phyloP scores from a whole-genome alignment of 257 asterid species.

The Prunella vulgaris region DNA sequence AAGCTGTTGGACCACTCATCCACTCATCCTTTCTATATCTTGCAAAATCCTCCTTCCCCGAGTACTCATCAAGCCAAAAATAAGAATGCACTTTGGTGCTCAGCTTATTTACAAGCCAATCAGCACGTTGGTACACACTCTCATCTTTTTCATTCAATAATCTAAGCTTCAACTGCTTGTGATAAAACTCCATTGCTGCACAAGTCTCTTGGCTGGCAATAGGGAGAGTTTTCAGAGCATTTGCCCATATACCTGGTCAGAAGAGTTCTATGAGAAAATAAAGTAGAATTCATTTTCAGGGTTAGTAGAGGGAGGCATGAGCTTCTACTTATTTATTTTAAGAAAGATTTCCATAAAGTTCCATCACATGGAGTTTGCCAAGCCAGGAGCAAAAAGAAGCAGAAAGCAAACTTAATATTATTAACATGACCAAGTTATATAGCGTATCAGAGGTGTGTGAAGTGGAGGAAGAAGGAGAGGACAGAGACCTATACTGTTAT shows the following conservation, averaged over 20 bases:
- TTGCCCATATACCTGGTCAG: constrained; percentile 58
- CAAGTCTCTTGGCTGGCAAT: constrained; percentile 86
- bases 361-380: neutral
- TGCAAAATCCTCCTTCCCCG: constrained; percentile 69
- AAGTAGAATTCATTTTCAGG: neutral
- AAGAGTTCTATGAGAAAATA: constrained; percentile 24
- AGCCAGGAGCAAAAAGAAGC: neutral
- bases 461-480: too few relatives aligned
- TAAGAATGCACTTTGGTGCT: constrained; percentile 79
- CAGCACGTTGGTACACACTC: constrained; percentile 62
- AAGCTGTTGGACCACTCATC: constrained; percentile 80
- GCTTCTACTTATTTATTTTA: neutral
- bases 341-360: neutral
- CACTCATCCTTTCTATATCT: constrained; percentile 88
- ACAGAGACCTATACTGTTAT: too few relatives aligned
- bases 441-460: too few relatives aligned
- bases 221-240: constrained; percentile 60
- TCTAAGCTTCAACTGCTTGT: constrained; percentile 73
- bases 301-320: neutral
- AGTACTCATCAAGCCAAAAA: constrained; percentile 94
- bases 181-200: constrained; percentile 86
- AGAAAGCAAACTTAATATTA: neutral
- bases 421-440: neutral
- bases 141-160: constrained; percentile 62
- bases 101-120: constrained; percentile 85